These are phyloP conservation scores for Metschnikowia shivogae DNA, from an alignment of 805 yeast species.

Conservation along the genomic window DNA sequence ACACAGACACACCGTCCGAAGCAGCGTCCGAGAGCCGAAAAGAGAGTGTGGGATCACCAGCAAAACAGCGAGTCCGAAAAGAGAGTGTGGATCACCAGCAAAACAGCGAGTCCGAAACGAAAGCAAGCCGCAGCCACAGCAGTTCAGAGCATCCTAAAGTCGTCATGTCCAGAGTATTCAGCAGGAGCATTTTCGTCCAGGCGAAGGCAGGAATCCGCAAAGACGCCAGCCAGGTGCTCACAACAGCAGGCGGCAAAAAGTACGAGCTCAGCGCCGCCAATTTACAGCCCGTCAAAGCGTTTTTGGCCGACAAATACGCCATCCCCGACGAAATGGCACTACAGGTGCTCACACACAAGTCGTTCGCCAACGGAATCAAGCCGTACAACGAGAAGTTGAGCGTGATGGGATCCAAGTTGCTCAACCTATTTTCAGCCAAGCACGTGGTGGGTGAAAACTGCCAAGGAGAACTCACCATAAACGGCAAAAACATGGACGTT, in stretches of 20 bases:
- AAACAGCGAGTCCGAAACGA: background rate
- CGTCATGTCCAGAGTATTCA: constrained; percentile 8
- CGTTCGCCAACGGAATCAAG: constrained; percentile 85
- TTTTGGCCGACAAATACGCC: constrained; percentile 44
- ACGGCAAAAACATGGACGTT: constrained; percentile 51
- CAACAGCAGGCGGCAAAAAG: constrained; percentile 30
- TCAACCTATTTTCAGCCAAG: constrained; percentile 48
- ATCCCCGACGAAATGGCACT: constrained; percentile 60
- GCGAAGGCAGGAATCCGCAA: constrained; percentile 70
- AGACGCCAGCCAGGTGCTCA: constrained; percentile 55
- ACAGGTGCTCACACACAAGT: constrained; percentile 88
- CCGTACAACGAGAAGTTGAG: constrained; percentile 88
- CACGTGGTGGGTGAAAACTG: constrained; percentile 31
- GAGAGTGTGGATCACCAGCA: background rate
- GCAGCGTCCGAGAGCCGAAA: background rate
- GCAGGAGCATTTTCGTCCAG: constrained; percentile 35
- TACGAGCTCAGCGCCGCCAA: constrained; percentile 53
- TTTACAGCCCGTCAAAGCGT: constrained; percentile 44
- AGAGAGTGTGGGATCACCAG: background rate
- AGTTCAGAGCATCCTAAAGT: background rate
- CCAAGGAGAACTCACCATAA: constrained; percentile 35
- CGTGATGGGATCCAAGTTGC: constrained; percentile 62
- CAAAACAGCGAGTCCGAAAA: background rate
- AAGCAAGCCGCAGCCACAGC: background rate
- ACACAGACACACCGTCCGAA: background rate